Percentiles rank a stretch among this genome's conserved stretches.
These are phyloP conservation scores for Mycosphaerella arachidis DNA, from an alignment of 2,329 filamentous ascomycete species.

Conservation along the genomic window DNA sequence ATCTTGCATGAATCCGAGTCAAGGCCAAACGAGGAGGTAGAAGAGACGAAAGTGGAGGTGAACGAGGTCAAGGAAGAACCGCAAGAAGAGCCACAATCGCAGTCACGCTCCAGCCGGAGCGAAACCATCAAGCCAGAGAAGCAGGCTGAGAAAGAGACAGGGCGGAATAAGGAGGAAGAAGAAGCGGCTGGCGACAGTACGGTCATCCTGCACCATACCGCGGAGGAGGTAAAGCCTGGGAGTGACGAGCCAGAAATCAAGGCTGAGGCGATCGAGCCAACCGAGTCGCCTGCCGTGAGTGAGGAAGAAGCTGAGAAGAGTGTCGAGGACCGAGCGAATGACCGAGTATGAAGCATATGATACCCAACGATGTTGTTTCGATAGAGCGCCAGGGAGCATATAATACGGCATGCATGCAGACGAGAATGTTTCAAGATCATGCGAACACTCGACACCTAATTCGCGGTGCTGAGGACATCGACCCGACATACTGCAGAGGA, in stretches of 20 bases:
- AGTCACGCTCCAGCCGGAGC: neutral
- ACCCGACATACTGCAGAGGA: neutral
- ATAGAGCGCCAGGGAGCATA: neutral
- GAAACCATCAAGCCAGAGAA: constrained; percentile 5
- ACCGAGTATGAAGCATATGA: neutral
- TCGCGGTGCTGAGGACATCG: neutral
- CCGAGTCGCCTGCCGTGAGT: constrained; percentile 9
- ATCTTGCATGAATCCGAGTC: constrained; percentile 17
- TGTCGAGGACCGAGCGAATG: constrained; percentile 17
- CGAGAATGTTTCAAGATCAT: neutral
- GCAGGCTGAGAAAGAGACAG: constrained; percentile 3
- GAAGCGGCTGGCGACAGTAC: constrained; percentile 18
- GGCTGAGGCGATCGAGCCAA: constrained; percentile 18
- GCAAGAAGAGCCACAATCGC: constrained; percentile 8
- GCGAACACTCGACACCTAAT: neutral
- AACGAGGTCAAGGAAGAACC: constrained; percentile 7
- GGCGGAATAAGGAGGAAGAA: constrained; percentile 3
- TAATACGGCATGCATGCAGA: neutral
- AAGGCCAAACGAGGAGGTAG: neutral
- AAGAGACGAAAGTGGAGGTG: neutral
- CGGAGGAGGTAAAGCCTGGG: constrained; percentile 57
- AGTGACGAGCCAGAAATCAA: constrained; percentile 11
- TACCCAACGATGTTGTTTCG: neutral
- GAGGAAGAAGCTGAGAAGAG: constrained; percentile 39
- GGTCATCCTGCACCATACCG: constrained; percentile 35